Conservation (phyloP, 148 eudicot genomes). For the Camellia sinensis region DNA sequence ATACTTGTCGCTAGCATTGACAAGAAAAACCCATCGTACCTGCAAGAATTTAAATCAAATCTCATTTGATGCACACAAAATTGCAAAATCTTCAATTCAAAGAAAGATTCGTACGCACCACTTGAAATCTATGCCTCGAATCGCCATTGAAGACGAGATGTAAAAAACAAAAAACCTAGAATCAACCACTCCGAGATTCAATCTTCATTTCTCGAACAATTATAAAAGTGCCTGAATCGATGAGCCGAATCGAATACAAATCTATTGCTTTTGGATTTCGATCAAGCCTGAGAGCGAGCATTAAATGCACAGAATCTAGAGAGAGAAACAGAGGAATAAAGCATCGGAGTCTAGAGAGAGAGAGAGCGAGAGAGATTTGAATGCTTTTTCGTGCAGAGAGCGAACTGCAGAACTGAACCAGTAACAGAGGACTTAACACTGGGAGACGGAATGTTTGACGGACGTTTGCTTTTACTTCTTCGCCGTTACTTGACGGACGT, state of each 20-base stretch:
- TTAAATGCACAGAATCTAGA: conserved; percentile 5
- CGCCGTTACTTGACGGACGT: conserved; percentile 18
- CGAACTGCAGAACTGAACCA: neutral
- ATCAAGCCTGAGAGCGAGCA: neutral
- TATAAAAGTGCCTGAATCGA: neutral
- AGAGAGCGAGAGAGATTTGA: neutral
- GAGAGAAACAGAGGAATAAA: conserved; percentile 13
- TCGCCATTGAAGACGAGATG: conserved; percentile 39
- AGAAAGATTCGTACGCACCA: conserved; percentile 41
- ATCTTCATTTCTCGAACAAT: neutral
- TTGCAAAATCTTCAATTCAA: neutral
- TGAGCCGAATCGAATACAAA: conserved; percentile 9
- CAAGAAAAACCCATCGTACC: conserved; percentile 99
- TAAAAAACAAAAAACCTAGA: conserved; percentile 1
- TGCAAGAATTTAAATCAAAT: conserved; percentile 32
- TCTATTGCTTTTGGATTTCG: neutral
- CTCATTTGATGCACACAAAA: neutral
- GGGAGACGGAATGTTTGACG: conserved; percentile 14
- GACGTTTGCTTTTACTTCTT: neutral
- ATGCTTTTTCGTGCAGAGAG: neutral
- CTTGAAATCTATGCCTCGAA: conserved; percentile 71
- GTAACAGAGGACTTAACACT: neutral
- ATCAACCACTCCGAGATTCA: neutral
- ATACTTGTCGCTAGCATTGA: conserved; percentile 91
- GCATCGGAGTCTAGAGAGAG: neutral